These are phyloP conservation scores for Pholiota molesta DNA, from an alignment of 768 basidiomycete species.

Conservation along the genomic window DNA sequence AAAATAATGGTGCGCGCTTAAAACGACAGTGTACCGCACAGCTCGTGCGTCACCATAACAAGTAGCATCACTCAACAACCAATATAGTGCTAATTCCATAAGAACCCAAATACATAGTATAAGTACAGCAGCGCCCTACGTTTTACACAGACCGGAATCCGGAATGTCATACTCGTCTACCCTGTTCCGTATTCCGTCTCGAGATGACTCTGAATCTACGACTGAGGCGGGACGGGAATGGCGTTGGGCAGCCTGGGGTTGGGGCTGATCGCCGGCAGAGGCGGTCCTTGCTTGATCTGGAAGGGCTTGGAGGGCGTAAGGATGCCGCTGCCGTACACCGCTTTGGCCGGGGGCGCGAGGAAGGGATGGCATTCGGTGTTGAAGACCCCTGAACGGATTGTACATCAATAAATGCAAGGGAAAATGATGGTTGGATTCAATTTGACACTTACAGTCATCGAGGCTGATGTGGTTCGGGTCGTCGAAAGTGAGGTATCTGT, in stretches of 20 bases:
- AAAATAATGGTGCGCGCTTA: too few relatives aligned
- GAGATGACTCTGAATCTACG: neutral
- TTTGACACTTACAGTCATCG: constrained; percentile 56
- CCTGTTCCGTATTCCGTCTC: too few relatives aligned
- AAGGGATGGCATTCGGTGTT: constrained; percentile 78
- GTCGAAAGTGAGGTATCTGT: constrained; percentile 73
- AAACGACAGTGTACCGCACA: too few relatives aligned
- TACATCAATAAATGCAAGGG: constrained; percentile 1
- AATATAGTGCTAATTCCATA: too few relatives aligned
- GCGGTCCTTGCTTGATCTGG: constrained; percentile 20
- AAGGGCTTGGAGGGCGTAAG: constrained; percentile 19
- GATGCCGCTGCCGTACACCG: constrained; percentile 32
- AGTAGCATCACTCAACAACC: too few relatives aligned
- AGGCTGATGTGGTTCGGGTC: constrained; percentile 67
- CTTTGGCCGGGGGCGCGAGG: constrained; percentile 50
- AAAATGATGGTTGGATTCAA: neutral
- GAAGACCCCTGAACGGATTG: constrained; percentile 50
- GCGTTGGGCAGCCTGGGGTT: constrained; percentile 18
- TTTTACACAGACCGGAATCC: too few relatives aligned
- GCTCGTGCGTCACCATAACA: too few relatives aligned
- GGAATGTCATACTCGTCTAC: too few relatives aligned
- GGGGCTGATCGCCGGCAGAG: constrained; percentile 29
- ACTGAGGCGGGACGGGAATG: constrained; percentile 18
- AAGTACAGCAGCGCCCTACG: too few relatives aligned
- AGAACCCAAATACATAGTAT: too few relatives aligned